Base-by-base conservation (phyloP, 2,329 filamentous ascomycete genomes). In the Fusarium mexicanum region DNA sequence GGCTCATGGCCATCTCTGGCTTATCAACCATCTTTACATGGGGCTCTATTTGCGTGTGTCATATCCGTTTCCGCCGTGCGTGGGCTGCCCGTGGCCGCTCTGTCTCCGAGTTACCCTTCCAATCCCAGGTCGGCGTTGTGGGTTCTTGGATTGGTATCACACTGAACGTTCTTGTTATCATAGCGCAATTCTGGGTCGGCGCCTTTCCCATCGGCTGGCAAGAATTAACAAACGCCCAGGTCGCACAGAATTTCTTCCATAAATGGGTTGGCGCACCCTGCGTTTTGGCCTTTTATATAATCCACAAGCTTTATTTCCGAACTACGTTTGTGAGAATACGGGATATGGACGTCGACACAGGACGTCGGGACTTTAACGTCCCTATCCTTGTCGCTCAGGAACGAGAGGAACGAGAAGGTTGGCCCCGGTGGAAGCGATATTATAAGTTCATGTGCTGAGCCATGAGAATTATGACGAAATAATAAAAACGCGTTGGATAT, bases 141-240 rank as follows among this genome's bases (percentile, higher is more conserved):
- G 96, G 95, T 16, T 97, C 94, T 6, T 98, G 92, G 87, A 70
- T 96, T 37, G 95, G 95, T 31, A 87, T 98, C 64, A 74, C 85
- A 38, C 90, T 97, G 81, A 97, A 98, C 83, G 65, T 88, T 26
- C 83, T 96, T 44, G 91, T 98, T 37, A 87, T 98, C 35, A 80
- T 93, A 51, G 94, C 93, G 4, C 95, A 98, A 81, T 96, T 97
- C 85, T 98, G 94, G 93, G 91, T 93, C 57, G 94, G 93, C 35
- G 91, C 93, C 8, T 95, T 91, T 80, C 95, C 95, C 8, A 87
- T 96, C 54, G 88, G 85, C 31, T 91, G 89, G 78, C 77, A 79
- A 9, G 61, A 82, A 0, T 85, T 85, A 81, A 85, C 85, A 2
- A 71, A 84, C 9, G 48, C 77, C 4, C 81, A 86, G 13, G 84